Conservation (phyloP, 176 grass and related monocot genomes). For the Typha latifolia region DNA sequence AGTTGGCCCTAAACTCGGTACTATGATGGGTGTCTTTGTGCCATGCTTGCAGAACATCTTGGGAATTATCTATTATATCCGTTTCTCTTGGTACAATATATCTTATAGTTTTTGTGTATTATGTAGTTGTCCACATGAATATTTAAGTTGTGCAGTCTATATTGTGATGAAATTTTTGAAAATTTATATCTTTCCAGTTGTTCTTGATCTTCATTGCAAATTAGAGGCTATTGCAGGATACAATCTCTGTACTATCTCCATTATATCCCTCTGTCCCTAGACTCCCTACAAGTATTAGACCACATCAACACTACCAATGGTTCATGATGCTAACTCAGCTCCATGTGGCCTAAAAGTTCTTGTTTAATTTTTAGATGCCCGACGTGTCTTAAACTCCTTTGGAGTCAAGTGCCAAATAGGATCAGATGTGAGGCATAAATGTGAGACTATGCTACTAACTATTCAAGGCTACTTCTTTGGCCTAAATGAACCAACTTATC, state of each 20-base stretch:
- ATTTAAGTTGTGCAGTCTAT: background rate
- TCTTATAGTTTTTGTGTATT: constrained; percentile 2
- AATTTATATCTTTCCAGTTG: too few relatives aligned
- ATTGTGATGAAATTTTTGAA: too few relatives aligned
- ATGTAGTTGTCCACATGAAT: background rate
- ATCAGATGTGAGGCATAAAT: background rate
- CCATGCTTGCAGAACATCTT: constrained; percentile 98
- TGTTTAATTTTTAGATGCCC: too few relatives aligned
- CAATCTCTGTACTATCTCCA: too few relatives aligned
- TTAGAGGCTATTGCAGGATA: too few relatives aligned
- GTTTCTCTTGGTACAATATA: constrained; percentile 84
- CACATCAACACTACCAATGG: background rate
- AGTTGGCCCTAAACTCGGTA: constrained; percentile 69
- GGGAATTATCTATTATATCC: constrained; percentile 99
- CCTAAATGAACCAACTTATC: background rate
- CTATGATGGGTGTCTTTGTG: constrained; percentile 98
- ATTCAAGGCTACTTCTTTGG: background rate
- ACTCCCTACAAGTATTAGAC: background rate
- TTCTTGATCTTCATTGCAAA: too few relatives aligned
- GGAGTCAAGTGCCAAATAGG: too few relatives aligned
- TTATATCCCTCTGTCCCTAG: too few relatives aligned
- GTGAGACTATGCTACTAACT: background rate
- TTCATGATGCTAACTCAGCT: background rate
- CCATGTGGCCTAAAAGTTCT: background rate
- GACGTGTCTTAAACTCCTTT: too few relatives aligned